These are phyloP conservation scores for Lasiodiplodia gonubiensis DNA, from an alignment of 2,329 filamentous ascomycete genomes.

Conservation along the genomic window DNA sequence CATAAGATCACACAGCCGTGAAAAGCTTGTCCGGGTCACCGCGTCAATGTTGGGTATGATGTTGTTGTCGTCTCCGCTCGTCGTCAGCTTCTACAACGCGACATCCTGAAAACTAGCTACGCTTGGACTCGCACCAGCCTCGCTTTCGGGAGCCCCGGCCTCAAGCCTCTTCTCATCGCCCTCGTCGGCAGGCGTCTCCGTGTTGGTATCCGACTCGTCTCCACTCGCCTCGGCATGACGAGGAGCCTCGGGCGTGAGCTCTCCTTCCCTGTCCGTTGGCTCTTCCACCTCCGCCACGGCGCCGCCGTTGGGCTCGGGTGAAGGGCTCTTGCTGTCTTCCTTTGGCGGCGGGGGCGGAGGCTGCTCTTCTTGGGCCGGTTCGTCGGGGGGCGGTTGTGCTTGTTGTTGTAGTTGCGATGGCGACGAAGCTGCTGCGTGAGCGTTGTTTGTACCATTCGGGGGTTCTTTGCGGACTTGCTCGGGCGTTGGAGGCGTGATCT, in stretches of 20 bases:
- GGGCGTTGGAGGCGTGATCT: constrained; percentile 59
- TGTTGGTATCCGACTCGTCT: constrained; percentile 19
- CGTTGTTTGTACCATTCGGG: constrained; percentile 35
- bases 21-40: constrained; percentile 16
- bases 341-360: constrained; percentile 44
- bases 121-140: constrained; percentile 22
- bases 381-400: neutral
- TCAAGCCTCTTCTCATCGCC: constrained; percentile 17
- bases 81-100: constrained; percentile 24
- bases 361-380: constrained; percentile 22
- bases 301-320: constrained; percentile 33
- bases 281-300: constrained; percentile 34
- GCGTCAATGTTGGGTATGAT: constrained; percentile 21
- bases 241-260: neutral
- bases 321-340: constrained; percentile 39
- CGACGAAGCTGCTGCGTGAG: constrained; percentile 29
- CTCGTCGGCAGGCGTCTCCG: constrained; percentile 7
- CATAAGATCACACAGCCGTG: constrained; percentile 15
- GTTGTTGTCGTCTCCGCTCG: constrained; percentile 13
- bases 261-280: constrained; percentile 25
- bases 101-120: constrained; percentile 25
- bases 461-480: constrained; percentile 39
- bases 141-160: constrained; percentile 14
- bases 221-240: constrained; percentile 10
- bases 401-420: neutral